phyloP scores from a whole-genome alignment of 164 flowering plant species.

The Magnolia sinica region DNA sequence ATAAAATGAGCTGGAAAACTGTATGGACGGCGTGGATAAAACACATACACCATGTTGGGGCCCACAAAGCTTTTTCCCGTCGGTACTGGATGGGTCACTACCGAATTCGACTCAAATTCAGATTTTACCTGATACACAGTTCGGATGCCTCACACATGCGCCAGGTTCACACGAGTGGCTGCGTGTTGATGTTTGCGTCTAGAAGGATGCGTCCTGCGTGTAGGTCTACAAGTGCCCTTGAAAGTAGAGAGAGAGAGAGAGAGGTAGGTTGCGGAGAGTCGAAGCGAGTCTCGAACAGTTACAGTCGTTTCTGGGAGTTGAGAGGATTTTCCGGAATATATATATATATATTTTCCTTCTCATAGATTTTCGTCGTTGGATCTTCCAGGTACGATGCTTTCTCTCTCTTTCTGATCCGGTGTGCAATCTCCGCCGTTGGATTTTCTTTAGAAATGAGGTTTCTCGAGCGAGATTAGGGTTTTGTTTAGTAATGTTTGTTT shows the following conservation, averaged over 20 bases:
- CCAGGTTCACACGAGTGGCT: background rate
- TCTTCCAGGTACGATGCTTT: background rate
- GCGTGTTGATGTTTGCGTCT: background rate
- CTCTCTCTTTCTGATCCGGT: background rate
- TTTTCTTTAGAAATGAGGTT: background rate
- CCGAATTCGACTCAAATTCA: no score
- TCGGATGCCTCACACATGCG: no score
- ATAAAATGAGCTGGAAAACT: no score
- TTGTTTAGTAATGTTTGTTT: background rate
- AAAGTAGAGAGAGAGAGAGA: background rate
- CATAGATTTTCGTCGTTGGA: background rate
- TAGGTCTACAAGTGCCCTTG: background rate
- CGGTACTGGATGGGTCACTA: no score
- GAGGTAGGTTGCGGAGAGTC: background rate
- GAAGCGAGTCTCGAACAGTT: background rate
- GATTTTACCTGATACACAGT: no score
- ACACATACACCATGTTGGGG: no score
- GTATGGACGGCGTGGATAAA: no score
- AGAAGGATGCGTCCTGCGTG: background rate
- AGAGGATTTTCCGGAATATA: background rate
- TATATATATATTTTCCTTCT: background rate
- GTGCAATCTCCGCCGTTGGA: background rate
- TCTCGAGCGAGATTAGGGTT: background rate
- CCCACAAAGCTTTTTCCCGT: no score
- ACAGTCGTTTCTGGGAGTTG: background rate